Evolutionary conservation across 495 filamentous ascomycete genomes (phyloP), one percentile per base, ranked within the genome.

Genomic region (Penicillium odoratum): DNA sequence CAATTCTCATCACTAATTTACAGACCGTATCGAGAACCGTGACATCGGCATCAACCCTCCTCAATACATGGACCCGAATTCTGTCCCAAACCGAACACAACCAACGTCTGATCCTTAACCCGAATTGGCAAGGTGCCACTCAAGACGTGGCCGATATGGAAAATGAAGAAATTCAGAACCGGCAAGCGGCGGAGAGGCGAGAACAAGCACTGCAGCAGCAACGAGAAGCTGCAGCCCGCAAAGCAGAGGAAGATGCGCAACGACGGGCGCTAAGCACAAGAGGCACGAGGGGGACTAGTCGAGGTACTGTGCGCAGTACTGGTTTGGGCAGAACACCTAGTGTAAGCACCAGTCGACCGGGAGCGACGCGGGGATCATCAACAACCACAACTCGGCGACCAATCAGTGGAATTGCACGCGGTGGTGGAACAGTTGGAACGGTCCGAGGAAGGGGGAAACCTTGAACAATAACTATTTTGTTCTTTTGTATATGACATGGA

Each of bases 1-100:
- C 0, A n/a, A 26, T 28, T 52, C 57, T 49, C 60, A 53, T 57
- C 9, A 34, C 46, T 3, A 25, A 36, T 55, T 30, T 48, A 16
- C 59, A 94, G 88, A 94, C 90, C 11, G 92, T 98, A 11, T 89
- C 89, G 43, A 80, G 82, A 51, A 97, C 94, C 4, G 90, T 97
- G 28, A 77, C 82, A 51, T 92, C 90, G 45, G 91, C 93, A n/a
- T 93, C 92, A 36, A 91, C 90, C 0, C 84, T 98, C n/a, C 83
- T 98, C 36, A 91, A 93, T 62, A 94, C 94, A 28, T 98, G 92
- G 92, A 95, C 92, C 44, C 86, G 92, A 55, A 97, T 98, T 59
- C 83, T 98, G 5, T 93, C 89, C 25, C 94, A 97, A 68, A 97
- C 94, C 0, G 94, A 98, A 73, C 93, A 98, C 70, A 98, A 95